Conservation (phyloP, 768 basidiomycete species). For the Suillus variegatus region DNA sequence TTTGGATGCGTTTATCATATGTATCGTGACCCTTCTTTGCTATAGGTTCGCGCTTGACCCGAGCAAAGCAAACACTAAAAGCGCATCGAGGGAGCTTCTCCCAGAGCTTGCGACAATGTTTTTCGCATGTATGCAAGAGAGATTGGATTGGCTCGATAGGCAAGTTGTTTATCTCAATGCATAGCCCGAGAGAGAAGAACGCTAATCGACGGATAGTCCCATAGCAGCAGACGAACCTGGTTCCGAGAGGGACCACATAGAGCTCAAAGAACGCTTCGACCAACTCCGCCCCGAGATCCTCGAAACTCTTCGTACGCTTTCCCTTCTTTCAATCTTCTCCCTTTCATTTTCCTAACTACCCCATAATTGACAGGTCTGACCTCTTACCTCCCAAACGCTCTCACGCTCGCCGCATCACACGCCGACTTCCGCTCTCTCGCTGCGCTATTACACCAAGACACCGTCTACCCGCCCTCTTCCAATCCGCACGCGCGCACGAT, state of each 20-base stretch:
- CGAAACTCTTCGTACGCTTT: slow-evolving; percentile 71
- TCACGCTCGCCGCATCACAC: slow-evolving; percentile 82
- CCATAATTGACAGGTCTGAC: slow-evolving; percentile 51
- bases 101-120: slow-evolving; percentile 64
- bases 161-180: slow-evolving; percentile 19
- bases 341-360: background rate
- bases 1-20: background rate
- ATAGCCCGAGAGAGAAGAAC: background rate
- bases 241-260: slow-evolving; percentile 55
- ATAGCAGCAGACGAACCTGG: slow-evolving; percentile 48
- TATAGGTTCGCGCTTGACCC: slow-evolving; percentile 4
- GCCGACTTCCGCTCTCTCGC: slow-evolving; percentile 86
- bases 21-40: background rate
- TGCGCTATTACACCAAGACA: slow-evolving; percentile 73
- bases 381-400: slow-evolving; percentile 70
- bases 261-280: slow-evolving; percentile 66
- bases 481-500: slow-evolving; percentile 68
- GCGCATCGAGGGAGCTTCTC: slow-evolving; percentile 42
- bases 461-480: slow-evolving; percentile 59
- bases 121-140: slow-evolving; percentile 68
- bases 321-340: background rate
- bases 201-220: slow-evolving; percentile 35
- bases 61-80: slow-evolving; percentile 2
- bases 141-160: slow-evolving; percentile 70
- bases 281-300: slow-evolving; percentile 76